Evolutionary conservation across 1,139 yeast species (phyloP).

Genomic region (Blastobotrys buckinghamii): DNA sequence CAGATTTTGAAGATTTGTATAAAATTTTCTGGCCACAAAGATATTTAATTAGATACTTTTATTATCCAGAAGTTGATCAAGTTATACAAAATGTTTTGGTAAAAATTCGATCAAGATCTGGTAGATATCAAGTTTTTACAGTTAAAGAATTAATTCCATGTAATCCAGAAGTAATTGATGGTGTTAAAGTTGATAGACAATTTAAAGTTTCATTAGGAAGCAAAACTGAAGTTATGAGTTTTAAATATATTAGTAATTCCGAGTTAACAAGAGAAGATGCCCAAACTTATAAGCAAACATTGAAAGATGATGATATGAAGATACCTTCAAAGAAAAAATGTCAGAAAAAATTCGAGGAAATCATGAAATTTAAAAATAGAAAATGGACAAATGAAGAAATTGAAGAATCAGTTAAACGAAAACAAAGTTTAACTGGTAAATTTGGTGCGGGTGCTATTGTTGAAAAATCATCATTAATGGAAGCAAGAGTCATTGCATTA

Average conservation of each 20-base stretch:
- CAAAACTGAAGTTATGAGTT: conserved; percentile 65
- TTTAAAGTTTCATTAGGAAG: conserved; percentile 58
- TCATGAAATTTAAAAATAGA: conserved; percentile 55
- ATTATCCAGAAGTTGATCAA: conserved; percentile 72
- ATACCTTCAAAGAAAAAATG: conserved; percentile 62
- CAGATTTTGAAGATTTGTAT: conserved; percentile 56
- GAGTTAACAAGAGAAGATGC: conserved; percentile 66
- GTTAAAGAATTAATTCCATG: conserved; percentile 56
- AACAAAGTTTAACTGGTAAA: conserved; percentile 51
- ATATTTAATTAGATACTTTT: conserved; percentile 66
- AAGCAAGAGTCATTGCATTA: conserved; percentile 68
- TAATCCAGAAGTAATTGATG: conserved; percentile 48
- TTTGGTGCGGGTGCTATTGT: conserved; percentile 75
- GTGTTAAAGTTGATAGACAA: conserved; percentile 35
- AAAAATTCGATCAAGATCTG: conserved; percentile 70
- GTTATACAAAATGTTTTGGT: conserved; percentile 71
- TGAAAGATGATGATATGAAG: conserved; percentile 52
- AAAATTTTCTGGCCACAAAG: conserved; percentile 71
- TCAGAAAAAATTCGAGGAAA: conserved; percentile 57
- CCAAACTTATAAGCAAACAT: conserved; percentile 56
- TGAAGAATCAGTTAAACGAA: conserved; percentile 70
- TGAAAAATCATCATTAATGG: conserved; percentile 65
- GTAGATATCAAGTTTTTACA: conserved; percentile 80
- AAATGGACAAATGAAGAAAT: conserved; percentile 72
- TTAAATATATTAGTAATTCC: conserved; percentile 75